Conservation (phyloP, 192 early-diverging fungal species). For the Pilobolus umbonatus region DNA sequence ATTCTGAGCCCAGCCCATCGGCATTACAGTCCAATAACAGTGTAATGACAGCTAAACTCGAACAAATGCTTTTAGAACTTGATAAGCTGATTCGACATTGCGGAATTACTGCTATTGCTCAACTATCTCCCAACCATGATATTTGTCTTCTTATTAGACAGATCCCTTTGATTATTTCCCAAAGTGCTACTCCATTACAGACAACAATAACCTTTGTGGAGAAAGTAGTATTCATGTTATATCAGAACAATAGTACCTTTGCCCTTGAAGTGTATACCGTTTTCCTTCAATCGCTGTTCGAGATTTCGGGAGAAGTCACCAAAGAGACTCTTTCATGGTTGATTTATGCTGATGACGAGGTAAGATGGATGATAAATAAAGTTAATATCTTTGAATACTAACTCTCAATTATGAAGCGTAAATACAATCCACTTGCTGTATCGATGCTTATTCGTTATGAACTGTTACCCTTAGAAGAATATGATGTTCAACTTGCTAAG, state of each 20-base stretch:
- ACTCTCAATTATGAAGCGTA: conserved; percentile 43
- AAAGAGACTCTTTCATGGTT: conserved; percentile 90
- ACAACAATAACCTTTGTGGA: conserved; percentile 78
- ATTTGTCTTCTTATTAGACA: conserved; percentile 68
- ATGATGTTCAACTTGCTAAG: conserved; percentile 89
- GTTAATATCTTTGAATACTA: neutral
- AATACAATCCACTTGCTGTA: conserved; percentile 79
- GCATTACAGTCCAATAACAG: neutral
- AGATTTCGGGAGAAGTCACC: conserved; percentile 68
- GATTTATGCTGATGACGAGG: conserved; percentile 87
- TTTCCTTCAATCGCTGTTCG: conserved; percentile 78
- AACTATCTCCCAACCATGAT: conserved; percentile 75
- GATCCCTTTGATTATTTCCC: conserved; percentile 61
- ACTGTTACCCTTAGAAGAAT: conserved; percentile 70
- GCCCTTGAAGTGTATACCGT: conserved; percentile 78
- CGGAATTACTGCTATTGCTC: conserved; percentile 43
- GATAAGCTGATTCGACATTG: conserved; percentile 66
- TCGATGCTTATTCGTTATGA: conserved; percentile 73
- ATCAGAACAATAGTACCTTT: conserved; percentile 63
- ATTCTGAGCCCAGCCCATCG: too few relatives aligned
- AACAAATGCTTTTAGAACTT: conserved; percentile 54
- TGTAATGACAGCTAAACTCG: neutral
- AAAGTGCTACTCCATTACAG: conserved; percentile 65
- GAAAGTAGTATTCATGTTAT: conserved; percentile 80
- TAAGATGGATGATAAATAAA: too few relatives aligned